Base-by-base conservation (phyloP, 2,329 filamentous ascomycete species). In the Macrophomina tecta region DNA sequence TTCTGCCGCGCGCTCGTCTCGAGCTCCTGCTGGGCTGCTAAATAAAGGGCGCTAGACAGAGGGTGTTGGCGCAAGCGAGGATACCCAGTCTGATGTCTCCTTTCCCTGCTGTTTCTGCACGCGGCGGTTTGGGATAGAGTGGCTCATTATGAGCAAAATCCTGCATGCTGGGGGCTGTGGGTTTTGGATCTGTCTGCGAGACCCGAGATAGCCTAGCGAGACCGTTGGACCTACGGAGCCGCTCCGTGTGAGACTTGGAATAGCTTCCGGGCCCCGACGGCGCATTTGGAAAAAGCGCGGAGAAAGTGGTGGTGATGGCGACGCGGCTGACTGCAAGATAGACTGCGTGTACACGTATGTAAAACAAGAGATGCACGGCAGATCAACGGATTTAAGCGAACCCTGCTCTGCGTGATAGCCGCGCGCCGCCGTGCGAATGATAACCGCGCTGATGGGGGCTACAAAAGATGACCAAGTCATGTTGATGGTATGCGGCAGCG, bases 361-460 rank as follows among this genome's bases (percentile, higher is more conserved):
- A 61, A 61, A 48, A 61, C 36, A 23, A 23, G 23, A 45, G 40
- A 46, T 34, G 56, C 23, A 9, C 56, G 42, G 45, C 45, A 49
- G 58, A 62, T 62, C 58, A 38, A 32, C 58, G 58, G 58, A 38
- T 30, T 36, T 32, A 62, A 62, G 58, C 58, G 58, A 62, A 23
- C 14, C 38, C 14, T 46, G 12, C 23, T 48, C 45, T 18, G 16
- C 16, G 23, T 23, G 23, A 23, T 23, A 23, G 23, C 23, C 23
- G 23, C 23, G 23, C 23, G 23, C 23, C 23, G 23, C 23, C 23
- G 23, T 23, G 23, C 23, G 23, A 23, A 23, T 23, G 23, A 23
- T 23, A 2, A 3, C 23, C 2, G 23, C 23, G 23, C 23, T 23
- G 23, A 23, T 23, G 23, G 23, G 23, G 23, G 23, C 23, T 23